Conservation (phyloP, 148 eudicot genomes). For the Fallopia convolvulus region DNA sequence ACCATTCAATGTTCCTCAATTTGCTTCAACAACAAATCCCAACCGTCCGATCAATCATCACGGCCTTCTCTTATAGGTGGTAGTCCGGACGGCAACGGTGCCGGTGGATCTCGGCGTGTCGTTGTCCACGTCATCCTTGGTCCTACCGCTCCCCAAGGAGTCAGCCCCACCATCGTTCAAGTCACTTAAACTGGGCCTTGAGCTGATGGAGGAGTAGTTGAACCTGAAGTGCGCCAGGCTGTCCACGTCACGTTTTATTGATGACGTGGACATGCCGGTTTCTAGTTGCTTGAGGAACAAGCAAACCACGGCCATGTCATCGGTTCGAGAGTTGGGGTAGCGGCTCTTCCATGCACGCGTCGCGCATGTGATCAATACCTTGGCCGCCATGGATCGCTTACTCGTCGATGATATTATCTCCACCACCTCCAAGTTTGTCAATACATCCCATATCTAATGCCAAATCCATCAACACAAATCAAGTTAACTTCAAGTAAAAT, state of each 20-base stretch:
- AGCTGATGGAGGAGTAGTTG: neutral
- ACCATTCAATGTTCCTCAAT: neutral
- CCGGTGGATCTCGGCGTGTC: conserved; percentile 1
- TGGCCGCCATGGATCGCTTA: conserved; percentile 64
- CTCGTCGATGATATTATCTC: conserved; percentile 53
- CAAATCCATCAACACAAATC: neutral
- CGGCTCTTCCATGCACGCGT: conserved; percentile 62
- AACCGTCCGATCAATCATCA: neutral
- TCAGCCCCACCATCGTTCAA: neutral
- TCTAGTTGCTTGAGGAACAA: conserved; percentile 44
- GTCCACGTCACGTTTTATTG: neutral
- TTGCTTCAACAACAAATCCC: neutral
- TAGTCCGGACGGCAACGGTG: neutral
- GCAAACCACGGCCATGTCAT: conserved; percentile 64
- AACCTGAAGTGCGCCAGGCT: neutral
- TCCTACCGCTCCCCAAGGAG: neutral
- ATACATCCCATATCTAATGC: conserved; percentile 75
- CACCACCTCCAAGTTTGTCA: conserved; percentile 67
- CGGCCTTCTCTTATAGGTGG: neutral
- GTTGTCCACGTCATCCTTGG: neutral
- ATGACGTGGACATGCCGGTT: neutral
- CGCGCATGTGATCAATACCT: conserved; percentile 47
- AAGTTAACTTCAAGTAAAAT: neutral
- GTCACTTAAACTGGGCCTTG: neutral
- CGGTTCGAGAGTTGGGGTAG: conserved; percentile 52